Evolutionary conservation across 768 basidiomycete genomes (phyloP), one percentile per base, ranked within the genome.

Genomic region (Daedalea quercina): DNA sequence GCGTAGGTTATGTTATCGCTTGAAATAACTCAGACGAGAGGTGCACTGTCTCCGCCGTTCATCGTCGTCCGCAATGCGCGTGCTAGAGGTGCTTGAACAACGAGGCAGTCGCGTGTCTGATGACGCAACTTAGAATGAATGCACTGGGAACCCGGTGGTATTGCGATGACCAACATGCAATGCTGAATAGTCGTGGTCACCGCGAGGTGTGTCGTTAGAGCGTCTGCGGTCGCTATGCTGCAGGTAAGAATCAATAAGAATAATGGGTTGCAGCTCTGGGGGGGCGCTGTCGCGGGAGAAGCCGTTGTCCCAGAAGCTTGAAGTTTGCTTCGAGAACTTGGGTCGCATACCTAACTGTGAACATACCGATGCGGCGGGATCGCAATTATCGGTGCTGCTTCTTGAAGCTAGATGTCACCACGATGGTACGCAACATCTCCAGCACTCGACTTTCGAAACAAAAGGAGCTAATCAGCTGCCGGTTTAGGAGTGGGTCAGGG

Each of bases 171-270:
- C 24, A 47, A 47, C 35, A 12, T 9, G 9, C n/a, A 54, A 59
- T 44, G 59, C 59, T 51, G 51, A 31, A 28, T 43, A 42, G 57
- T 56, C 64, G 59, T 65, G 64, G 60, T 57, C 46, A 34, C 51
- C 53, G 57, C 54, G 54, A 61, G 64, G 64, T 58, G 13, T 40
- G 17, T 40, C 15, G 15, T 40, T n/a, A n/a, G 37, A 6, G 37
- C 37, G 37, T 40, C 37, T 40, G 13, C 23, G 31, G 31, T 49
- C 22, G 33, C 22, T 49, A 49, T 49, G 47, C 47, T 49, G 33
- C 47, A 31, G 47, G 31, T 37, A 12, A 24, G 47, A 48, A 31
- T 17, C 17, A 43, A 9, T 8, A 43, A 9, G 44, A 11, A 26
- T 7, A 44, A 23, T 3, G 44, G 44, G 12, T 20, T 4, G 44